phyloP scores from a whole-genome alignment of 108 stramenopile species.

The Nitzschia sp. region DNA sequence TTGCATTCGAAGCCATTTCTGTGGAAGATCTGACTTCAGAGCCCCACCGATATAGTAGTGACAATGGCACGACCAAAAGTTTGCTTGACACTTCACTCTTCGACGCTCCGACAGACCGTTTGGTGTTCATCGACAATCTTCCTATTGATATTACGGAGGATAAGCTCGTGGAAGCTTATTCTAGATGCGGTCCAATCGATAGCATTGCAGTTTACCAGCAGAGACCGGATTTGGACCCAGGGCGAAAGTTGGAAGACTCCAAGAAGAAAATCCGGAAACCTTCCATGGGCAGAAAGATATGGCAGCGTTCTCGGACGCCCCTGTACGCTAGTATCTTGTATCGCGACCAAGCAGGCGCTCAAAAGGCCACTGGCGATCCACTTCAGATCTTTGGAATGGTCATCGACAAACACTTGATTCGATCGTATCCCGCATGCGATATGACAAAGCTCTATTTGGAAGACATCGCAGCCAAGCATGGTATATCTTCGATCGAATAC shows the following conservation, averaged over 20 bases:
- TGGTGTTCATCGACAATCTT: conserved; percentile 78
- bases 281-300: conserved; percentile 24
- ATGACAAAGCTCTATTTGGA: conserved; percentile 72
- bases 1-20: conserved; percentile 18
- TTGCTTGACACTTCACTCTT: background rate
- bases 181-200: conserved; percentile 71
- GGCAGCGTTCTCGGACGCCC: conserved; percentile 67
- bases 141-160: conserved; percentile 74
- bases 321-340: conserved; percentile 75
- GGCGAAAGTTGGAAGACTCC: conserved; percentile 41
- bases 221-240: conserved; percentile 78
- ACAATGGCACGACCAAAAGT: too few relatives aligned
- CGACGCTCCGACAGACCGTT: conserved; percentile 34
- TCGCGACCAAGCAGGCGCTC: conserved; percentile 47
- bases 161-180: conserved; percentile 60
- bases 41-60: background rate
- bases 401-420: conserved; percentile 63
- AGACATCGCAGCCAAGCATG: conserved; percentile 40
- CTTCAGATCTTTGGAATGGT: conserved; percentile 85
- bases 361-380: conserved; percentile 46
- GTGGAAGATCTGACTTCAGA: background rate
- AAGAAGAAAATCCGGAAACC: conserved; percentile 45
- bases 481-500: conserved; percentile 59
- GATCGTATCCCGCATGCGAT: conserved; percentile 49
- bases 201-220: conserved; percentile 69